Conservation (phyloP, 1,284 basidiomycete species). For the Schizophyllum amplum region DNA sequence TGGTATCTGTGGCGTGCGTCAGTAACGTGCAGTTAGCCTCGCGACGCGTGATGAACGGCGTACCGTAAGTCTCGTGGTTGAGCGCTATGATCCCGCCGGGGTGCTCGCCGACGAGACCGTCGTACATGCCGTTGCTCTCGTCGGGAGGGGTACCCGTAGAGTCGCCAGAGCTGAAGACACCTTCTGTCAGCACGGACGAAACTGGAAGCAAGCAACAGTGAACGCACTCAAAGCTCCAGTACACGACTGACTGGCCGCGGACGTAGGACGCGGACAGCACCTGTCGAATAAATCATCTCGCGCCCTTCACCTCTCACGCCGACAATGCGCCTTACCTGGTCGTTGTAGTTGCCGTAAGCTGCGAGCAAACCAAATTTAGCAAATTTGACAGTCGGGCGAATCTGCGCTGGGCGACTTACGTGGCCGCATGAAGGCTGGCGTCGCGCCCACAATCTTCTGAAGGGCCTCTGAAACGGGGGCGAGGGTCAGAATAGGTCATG, state of each 20-base stretch:
- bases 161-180: slow-evolving; percentile 7
- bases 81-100: not conserved
- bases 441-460: slow-evolving; percentile 37
- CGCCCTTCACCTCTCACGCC: too few relatives aligned
- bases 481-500: not conserved
- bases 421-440: slow-evolving; percentile 39
- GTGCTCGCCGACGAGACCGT: not conserved
- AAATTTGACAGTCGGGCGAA: too few relatives aligned
- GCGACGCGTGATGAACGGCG: slow-evolving; percentile 1
- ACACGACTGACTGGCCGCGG: slow-evolving; percentile 29
- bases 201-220: not conserved
- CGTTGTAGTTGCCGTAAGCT: slow-evolving; percentile 44
- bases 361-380: too few relatives aligned
- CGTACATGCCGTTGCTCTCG: slow-evolving; percentile 4
- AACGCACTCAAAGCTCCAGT: slow-evolving; percentile 38
- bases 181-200: not conserved
- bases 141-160: not conserved
- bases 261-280: slow-evolving; percentile 10
- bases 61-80: slow-evolving; percentile 20
- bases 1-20: slow-evolving; percentile 20
- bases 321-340: slow-evolving; percentile 31
- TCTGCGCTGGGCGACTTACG: slow-evolving; percentile 20
- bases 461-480: slow-evolving; percentile 32
- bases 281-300: too few relatives aligned
- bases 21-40: too few relatives aligned